These are phyloP conservation scores for Penicillium subrubescens DNA, from an alignment of 495 filamentous ascomycete genomes.

Conservation along the genomic window DNA sequence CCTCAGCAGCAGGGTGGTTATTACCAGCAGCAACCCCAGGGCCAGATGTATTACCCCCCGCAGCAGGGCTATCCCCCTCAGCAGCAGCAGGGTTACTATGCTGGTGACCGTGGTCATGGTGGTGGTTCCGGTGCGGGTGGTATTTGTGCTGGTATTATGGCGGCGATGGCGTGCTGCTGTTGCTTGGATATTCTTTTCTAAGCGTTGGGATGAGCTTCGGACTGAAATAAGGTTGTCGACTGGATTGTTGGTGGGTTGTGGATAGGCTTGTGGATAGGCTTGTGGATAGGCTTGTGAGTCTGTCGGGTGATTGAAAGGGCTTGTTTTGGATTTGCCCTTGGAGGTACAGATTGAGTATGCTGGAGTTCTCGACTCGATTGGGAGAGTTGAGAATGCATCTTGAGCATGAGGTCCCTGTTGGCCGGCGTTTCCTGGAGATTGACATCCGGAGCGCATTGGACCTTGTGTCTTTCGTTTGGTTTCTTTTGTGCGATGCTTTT, in stretches of 20 bases:
- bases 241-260: neutral
- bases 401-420: neutral
- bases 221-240: neutral
- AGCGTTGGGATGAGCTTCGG: constrained; percentile 21
- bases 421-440: constrained; percentile 3
- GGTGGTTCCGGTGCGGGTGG: constrained; percentile 37
- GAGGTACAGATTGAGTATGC: neutral
- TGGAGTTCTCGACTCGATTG: neutral
- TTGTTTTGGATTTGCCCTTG: neutral
- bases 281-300: neutral
- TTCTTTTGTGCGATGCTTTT: constrained; percentile 1
- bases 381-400: neutral
- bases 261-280: neutral
- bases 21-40: constrained; percentile 34
- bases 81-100: constrained; percentile 42
- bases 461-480: neutral
- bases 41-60: constrained; percentile 48
- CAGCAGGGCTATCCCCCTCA: constrained; percentile 45
- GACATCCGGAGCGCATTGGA: neutral
- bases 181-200: constrained; percentile 59
- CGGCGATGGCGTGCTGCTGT: constrained; percentile 54
- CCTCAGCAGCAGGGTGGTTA: constrained; percentile 24
- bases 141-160: constrained; percentile 50
- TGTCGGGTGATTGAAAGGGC: neutral
- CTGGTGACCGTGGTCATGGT: constrained; percentile 32